phyloP scores from a whole-genome alignment of 208 protist species.

The Tetramitus jugosus region DNA sequence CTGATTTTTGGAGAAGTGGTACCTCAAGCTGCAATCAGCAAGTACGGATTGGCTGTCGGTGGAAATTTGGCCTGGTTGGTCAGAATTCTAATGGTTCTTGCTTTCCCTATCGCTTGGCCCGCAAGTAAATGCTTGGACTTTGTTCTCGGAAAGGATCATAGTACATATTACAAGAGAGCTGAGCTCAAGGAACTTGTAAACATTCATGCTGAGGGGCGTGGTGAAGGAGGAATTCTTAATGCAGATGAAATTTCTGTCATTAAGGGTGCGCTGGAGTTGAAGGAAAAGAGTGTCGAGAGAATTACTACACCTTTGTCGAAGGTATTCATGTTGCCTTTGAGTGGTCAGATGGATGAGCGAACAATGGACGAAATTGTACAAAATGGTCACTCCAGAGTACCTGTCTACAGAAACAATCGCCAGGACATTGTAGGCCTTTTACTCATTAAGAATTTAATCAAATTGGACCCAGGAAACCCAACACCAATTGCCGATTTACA shows the following conservation, averaged over 20 bases:
- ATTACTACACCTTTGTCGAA: slow-evolving; percentile 47
- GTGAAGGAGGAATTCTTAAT: slow-evolving; percentile 26
- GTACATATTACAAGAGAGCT: slow-evolving; percentile 20
- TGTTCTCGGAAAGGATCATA: slow-evolving; percentile 23
- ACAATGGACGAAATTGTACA: slow-evolving; percentile 54
- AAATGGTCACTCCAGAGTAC: slow-evolving; percentile 64
- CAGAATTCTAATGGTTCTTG: slow-evolving; percentile 16
- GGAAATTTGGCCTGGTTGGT: slow-evolving; percentile 17
- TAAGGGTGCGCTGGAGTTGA: slow-evolving; percentile 57
- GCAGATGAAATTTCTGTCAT: slow-evolving; percentile 59
- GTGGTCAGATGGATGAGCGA: slow-evolving; percentile 48
- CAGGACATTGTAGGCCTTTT: slow-evolving; percentile 68
- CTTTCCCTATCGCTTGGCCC: slow-evolving; percentile 27
- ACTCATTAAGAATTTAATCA: slow-evolving; percentile 63
- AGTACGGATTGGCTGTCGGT: slow-evolving; percentile 25
- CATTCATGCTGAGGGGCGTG: neutral
- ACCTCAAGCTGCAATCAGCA: slow-evolving; percentile 49
- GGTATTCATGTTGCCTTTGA: slow-evolving; percentile 63
- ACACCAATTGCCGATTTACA: slow-evolving; percentile 30
- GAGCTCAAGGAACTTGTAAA: slow-evolving; percentile 28
- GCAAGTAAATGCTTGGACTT: slow-evolving; percentile 25
- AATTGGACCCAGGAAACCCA: slow-evolving; percentile 22
- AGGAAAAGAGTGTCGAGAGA: slow-evolving; percentile 53
- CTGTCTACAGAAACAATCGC: slow-evolving; percentile 60
- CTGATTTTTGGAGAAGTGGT: slow-evolving; percentile 62